Conservation (phyloP, 441 rosid species). For the Corymbia calophylla region DNA sequence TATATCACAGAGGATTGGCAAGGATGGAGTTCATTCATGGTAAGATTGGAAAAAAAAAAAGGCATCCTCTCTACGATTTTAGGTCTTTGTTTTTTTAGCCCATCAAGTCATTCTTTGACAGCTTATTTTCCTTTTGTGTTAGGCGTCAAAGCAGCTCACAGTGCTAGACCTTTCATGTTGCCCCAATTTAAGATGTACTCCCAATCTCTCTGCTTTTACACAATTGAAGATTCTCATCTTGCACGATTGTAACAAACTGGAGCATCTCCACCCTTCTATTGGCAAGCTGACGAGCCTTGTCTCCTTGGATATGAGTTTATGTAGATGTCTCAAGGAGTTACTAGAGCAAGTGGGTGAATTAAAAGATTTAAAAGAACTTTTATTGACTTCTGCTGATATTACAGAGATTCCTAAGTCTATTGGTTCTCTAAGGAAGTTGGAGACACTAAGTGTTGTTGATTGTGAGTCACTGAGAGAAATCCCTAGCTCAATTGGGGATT, state of each 20-base stretch:
- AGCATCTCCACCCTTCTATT: not conserved
- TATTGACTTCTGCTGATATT: accelerated
- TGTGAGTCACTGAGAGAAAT: accelerated
- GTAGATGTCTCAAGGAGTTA: accelerated
- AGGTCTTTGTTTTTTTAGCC: not conserved
- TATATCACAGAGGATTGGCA: accelerated
- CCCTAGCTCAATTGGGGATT: not conserved
- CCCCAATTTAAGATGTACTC: not conserved
- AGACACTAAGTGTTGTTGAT: accelerated
- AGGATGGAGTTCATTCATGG: not conserved
- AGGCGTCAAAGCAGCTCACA: not conserved
- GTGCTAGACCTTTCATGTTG: accelerated
- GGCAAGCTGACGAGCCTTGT: not conserved
- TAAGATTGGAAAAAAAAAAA: no score
- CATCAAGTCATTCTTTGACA: not conserved
- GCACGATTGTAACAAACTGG: accelerated
- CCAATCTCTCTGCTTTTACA: not conserved
- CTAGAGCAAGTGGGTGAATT: not conserved
- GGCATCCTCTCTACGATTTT: accelerated
- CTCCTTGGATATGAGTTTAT: accelerated
- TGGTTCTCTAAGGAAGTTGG: no score
- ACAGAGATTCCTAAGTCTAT: not conserved
- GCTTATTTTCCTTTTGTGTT: no score
- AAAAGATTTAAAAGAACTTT: not conserved
- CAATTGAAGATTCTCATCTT: not conserved